A percentile compares a stretch with the other conserved stretches of the same genome.
These are phyloP conservation scores for Plantago coronopus DNA, from an alignment of 305 asterid genomes.

Conservation along the genomic window DNA sequence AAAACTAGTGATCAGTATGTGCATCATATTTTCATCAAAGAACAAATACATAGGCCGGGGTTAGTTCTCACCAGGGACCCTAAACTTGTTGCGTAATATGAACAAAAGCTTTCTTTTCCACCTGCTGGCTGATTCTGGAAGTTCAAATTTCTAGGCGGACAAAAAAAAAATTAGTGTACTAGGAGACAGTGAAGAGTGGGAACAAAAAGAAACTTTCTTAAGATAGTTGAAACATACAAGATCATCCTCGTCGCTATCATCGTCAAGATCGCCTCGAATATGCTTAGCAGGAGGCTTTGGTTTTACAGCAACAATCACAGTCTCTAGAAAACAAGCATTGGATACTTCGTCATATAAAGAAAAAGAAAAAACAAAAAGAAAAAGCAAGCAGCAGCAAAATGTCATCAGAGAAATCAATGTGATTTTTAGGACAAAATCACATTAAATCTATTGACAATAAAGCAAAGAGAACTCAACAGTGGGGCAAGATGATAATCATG, in stretches of 20 bases:
- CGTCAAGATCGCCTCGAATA: slow-evolving; percentile 47
- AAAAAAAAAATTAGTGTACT: not conserved
- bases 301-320: slow-evolving; percentile 70
- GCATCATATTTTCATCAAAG: not conserved
- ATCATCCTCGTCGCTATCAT: slow-evolving; percentile 72
- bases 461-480: not conserved
- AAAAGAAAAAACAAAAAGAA: slow-evolving; percentile 11
- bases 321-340: slow-evolving; percentile 37
- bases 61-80: slow-evolving; percentile 63
- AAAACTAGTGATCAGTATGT: slow-evolving; percentile 27
- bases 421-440: not conserved
- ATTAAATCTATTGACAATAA: not conserved
- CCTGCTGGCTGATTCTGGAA: slow-evolving; percentile 67
- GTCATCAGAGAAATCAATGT: slow-evolving; percentile 5
- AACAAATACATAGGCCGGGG: slow-evolving; percentile 18
- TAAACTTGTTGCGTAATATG: slow-evolving; percentile 59
- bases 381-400: slow-evolving; percentile 4
- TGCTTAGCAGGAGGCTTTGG: slow-evolving; percentile 84
- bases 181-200: slow-evolving; percentile 9
- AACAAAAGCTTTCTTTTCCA: slow-evolving; percentile 78
- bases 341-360: slow-evolving; percentile 19
- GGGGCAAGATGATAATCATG: slow-evolving; percentile 8
- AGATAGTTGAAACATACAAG: slow-evolving; percentile 52
- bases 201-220: slow-evolving; percentile 7
- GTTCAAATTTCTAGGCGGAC: slow-evolving; percentile 51